Evolutionary conservation across 179 eudicot genomes (phyloP).

Genomic region (Amaranthus tricolor): DNA sequence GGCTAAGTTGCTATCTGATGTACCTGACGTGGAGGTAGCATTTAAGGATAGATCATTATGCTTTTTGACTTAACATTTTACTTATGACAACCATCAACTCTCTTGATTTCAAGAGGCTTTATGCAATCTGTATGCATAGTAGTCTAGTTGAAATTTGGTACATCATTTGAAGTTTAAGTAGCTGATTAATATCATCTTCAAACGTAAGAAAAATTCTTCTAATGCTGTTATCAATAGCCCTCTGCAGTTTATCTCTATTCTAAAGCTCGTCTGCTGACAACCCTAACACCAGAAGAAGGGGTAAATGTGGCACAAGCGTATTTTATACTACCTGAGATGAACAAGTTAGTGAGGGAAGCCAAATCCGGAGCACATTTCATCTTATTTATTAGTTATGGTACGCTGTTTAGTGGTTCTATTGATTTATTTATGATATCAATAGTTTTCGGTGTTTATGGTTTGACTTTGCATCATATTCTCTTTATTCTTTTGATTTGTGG

Average conservation of each 20-base stretch:
- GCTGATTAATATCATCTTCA: constrained; percentile 3
- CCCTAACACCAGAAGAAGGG: constrained; percentile 46
- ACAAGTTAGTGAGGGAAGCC: constrained; percentile 64
- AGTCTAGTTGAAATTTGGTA: constrained; percentile 10
- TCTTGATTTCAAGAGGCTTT: constrained; percentile 12
- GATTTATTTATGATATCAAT: constrained; percentile 10
- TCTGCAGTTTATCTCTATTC: constrained; percentile 78
- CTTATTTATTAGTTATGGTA: constrained; percentile 85
- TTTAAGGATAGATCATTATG: constrained; percentile 14
- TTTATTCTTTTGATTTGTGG: neutral
- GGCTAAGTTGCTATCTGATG: constrained; percentile 58
- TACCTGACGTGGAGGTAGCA: constrained; percentile 51
- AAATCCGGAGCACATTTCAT: constrained; percentile 61
- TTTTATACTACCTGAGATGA: constrained; percentile 83
- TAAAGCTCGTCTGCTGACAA: constrained; percentile 52
- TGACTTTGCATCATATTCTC: constrained; percentile 9
- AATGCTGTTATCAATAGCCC: constrained; percentile 54
- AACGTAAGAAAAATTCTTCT: constrained; percentile 23
- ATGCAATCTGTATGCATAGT: neutral
- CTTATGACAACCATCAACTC: constrained; percentile 6
- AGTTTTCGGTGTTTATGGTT: constrained; percentile 15
- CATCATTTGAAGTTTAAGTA: neutral
- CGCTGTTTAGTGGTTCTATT: constrained; percentile 18
- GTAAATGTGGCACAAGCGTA: constrained; percentile 45
- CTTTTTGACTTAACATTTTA: constrained; percentile 6